Evolutionary conservation across 2,329 filamentous ascomycete genomes (phyloP).

Genomic region (Pestalotiopsis sp.): DNA sequence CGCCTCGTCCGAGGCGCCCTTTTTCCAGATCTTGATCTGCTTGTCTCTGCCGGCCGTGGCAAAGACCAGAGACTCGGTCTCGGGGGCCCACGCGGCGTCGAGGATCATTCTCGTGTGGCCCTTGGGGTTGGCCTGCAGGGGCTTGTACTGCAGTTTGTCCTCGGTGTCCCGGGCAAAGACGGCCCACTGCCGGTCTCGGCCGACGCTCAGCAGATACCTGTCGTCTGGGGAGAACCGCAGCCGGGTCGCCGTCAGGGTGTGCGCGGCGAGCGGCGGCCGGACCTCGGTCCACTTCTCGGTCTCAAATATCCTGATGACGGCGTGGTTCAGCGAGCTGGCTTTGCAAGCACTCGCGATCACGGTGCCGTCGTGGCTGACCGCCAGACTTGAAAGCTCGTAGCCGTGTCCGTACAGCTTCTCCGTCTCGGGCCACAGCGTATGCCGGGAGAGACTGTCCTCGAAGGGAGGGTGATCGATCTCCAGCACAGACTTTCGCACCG

Average conservation of each 20-base stretch:
- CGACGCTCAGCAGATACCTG: conserved; percentile 77
- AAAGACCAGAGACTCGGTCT: conserved; percentile 54
- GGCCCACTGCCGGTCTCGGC: conserved; percentile 88
- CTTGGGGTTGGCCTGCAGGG: conserved; percentile 70
- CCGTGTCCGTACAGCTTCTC: conserved; percentile 98
- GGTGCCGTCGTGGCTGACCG: conserved; percentile 70
- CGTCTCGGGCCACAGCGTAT: conserved; percentile 92
- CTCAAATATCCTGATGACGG: conserved; percentile 89
- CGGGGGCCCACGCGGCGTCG: conserved; percentile 78
- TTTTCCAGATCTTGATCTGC: conserved; percentile 70
- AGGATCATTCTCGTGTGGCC: conserved; percentile 93
- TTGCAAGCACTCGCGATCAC: conserved; percentile 90
- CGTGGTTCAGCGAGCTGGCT: conserved; percentile 89
- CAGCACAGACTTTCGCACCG: conserved; percentile 61
- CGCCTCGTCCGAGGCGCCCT: conserved; percentile 20
- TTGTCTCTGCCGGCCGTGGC: conserved; percentile 92
- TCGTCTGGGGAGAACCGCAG: conserved; percentile 80
- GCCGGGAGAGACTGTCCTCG: conserved; percentile 85
- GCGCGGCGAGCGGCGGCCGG: conserved; percentile 77
- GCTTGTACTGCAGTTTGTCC: conserved; percentile 46
- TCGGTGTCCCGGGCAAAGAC: conserved; percentile 58
- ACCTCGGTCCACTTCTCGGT: conserved; percentile 86
- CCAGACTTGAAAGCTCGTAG: conserved; percentile 90
- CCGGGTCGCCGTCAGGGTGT: conserved; percentile 82
- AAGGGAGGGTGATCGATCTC: conserved; percentile 74